Evolutionary conservation across 163 green algal species (phyloP), one percentile per base, ranked within the genome.

Genomic region (Picocystis sp.): DNA sequence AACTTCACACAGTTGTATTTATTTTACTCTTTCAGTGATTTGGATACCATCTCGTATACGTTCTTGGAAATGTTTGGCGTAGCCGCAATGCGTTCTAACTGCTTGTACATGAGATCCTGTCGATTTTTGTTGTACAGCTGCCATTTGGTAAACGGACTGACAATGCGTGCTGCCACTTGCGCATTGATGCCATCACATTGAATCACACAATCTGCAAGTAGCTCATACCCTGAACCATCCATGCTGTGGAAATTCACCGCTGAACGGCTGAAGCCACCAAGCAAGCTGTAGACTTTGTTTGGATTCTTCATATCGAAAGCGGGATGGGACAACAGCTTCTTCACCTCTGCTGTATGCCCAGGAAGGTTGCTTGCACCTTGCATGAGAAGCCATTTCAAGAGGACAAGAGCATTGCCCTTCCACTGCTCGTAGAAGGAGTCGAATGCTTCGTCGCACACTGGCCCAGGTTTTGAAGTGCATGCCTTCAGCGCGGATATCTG

Each of bases 11-110:
- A 38, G 8, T 38, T 38, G 8, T 8, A 38, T 38, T 38, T 38
- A 38, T 38, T 38, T 38, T 8, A 38, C 8, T 38, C 29, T 38
- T 80, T 56, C 1, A 89, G 54, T 24, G 65, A 76, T 75, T 95
- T 96, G 53, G 57, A 76, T 0, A 79, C 85, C 58, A 99, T 95
- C 71, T 99, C 90, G 50, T 80, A 92, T 22, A 94, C 82, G 58
- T 99, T 98, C 43, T 92, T 84, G 13, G 61, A 82, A 0, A 97
- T 56, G 3, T 64, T 61, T 6, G 81, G 78, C 8, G 50, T 65
- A 10, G 57, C 65, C 11, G 79, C 53, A 47, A 99, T 93, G 49
- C 80, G 63, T 59, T 86, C 50, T 43, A 98, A 61, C 67, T 94
- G 73, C n/a, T 62, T 34, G 45, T 77, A 71, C 72, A 96, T 96